Evolutionary conservation across 148 eudicot genomes (phyloP).

Genomic region (Amaranthus cruentus): DNA sequence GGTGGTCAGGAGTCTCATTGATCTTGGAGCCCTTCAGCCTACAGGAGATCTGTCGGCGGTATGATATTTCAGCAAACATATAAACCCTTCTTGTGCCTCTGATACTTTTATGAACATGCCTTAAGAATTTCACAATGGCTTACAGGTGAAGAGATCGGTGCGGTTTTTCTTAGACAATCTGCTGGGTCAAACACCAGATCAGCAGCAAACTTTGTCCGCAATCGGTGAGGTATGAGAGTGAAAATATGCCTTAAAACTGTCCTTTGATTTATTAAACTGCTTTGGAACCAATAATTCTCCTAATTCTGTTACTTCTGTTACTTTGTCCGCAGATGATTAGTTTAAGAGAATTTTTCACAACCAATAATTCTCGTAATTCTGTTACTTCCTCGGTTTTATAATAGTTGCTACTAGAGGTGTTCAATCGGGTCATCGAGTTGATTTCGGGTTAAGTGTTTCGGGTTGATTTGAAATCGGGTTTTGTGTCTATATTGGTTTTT

Average conservation of each 20-base stretch:
- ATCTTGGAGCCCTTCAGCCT: conserved; percentile 97
- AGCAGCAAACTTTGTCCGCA: conserved; percentile 86
- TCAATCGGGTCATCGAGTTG: too few species aligned
- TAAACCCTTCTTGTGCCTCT: neutral
- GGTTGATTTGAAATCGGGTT: too few species aligned
- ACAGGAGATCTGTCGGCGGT: conserved; percentile 94
- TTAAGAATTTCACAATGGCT: neutral
- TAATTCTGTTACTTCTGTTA: too few species aligned
- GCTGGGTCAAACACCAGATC: conserved; percentile 80
- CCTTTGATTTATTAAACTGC: neutral
- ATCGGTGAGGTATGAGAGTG: conserved; percentile 77
- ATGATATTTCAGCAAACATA: conserved; percentile 25
- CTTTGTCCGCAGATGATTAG: too few species aligned
- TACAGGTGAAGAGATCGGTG: conserved; percentile 89
- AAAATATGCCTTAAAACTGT: neutral
- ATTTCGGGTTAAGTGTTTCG: too few species aligned
- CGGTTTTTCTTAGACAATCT: conserved; percentile 88
- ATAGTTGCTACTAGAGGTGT: too few species aligned
- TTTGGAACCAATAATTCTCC: too few species aligned
- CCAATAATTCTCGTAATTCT: too few species aligned
- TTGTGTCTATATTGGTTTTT: too few species aligned
- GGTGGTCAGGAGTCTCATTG: conserved; percentile 81
- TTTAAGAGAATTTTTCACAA: too few species aligned
- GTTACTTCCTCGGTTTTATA: too few species aligned
- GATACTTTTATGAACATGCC: neutral